phyloP scores from a whole-genome alignment of 2,329 filamentous ascomycete genomes.

The Exophiala phaeomuriformis region DNA sequence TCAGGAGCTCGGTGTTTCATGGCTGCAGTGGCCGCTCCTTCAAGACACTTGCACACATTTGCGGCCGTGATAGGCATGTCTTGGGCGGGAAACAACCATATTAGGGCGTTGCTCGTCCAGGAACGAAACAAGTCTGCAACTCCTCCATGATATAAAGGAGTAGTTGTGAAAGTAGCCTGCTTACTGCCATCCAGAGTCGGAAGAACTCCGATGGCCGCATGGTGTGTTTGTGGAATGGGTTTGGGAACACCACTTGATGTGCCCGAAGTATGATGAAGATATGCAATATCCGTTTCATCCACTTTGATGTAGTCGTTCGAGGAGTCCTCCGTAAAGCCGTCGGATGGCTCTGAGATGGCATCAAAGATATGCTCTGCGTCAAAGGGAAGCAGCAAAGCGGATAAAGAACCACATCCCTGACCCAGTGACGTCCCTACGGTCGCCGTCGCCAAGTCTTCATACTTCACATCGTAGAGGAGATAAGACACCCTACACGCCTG shows the following conservation, averaged over 20 bases:
- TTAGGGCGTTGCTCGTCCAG: slow-evolving; percentile 53
- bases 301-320: slow-evolving; percentile 3
- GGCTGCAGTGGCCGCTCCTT: slow-evolving; percentile 25
- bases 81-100: slow-evolving; percentile 57
- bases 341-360: not conserved
- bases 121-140: slow-evolving; percentile 56
- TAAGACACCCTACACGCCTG: slow-evolving; percentile 36
- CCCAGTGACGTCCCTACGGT: not conserved
- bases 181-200: slow-evolving; percentile 39
- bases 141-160: slow-evolving; percentile 59
- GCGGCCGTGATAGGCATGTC: slow-evolving; percentile 49
- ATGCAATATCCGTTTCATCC: slow-evolving; percentile 43
- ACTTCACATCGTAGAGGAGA: slow-evolving; percentile 42
- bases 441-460: slow-evolving; percentile 16
- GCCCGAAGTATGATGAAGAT: slow-evolving; percentile 57
- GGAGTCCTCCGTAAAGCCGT: not conserved
- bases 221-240: slow-evolving; percentile 53
- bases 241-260: slow-evolving; percentile 59
- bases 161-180: slow-evolving; percentile 55
- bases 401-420: not conserved
- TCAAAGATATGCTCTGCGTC: slow-evolving; percentile 4
- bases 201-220: slow-evolving; percentile 49
- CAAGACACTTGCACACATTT: slow-evolving; percentile 47
- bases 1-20: slow-evolving; percentile 23
- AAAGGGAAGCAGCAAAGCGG: slow-evolving; percentile 4